A percentile compares a stretch with the other conserved stretches of the same genome.
Conservation (phyloP, 768 basidiomycete species). For the Suillus cothurnatus region DNA sequence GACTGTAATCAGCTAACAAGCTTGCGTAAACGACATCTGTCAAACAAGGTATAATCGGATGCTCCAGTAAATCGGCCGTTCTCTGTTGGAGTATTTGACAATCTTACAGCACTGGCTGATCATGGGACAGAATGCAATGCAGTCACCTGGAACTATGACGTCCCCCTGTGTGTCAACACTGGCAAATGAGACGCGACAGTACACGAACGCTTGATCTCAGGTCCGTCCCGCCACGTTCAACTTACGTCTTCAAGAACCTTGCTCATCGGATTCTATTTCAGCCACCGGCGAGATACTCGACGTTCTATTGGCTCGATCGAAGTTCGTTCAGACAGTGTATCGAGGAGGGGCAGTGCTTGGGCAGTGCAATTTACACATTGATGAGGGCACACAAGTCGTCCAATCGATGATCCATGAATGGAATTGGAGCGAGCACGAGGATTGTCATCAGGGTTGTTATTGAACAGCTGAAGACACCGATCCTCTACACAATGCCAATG, state of each 20-base stretch:
- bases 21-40: not conserved
- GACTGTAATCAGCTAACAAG: not conserved
- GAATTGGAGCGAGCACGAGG: conserved; percentile 27
- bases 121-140: conserved; percentile 22
- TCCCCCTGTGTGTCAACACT: conserved; percentile 17
- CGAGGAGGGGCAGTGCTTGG: conserved; percentile 23
- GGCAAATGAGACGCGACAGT: conserved; percentile 30
- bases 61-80: not conserved
- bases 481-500: conserved; percentile 11
- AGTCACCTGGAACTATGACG: not conserved
- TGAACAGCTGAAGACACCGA: conserved; percentile 17
- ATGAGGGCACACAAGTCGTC: conserved; percentile 21
- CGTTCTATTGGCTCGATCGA: conserved; percentile 20
- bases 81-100: not conserved
- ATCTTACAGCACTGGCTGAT: not conserved
- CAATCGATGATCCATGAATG: conserved; percentile 23
- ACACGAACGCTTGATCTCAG: conserved; percentile 27
- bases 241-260: not conserved
- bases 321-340: conserved; percentile 25
- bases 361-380: conserved; percentile 21
- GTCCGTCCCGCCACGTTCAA: conserved; percentile 10
- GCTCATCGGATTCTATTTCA: not conserved
- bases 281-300: conserved; percentile 27
- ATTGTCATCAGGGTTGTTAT: conserved; percentile 27
- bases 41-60: not conserved